Percentiles rank a stretch among this genome's conserved stretches.
These are phyloP conservation scores for Endocarpon pusillum DNA, from an alignment of 495 filamentous ascomycete genomes.

Conservation along the genomic window DNA sequence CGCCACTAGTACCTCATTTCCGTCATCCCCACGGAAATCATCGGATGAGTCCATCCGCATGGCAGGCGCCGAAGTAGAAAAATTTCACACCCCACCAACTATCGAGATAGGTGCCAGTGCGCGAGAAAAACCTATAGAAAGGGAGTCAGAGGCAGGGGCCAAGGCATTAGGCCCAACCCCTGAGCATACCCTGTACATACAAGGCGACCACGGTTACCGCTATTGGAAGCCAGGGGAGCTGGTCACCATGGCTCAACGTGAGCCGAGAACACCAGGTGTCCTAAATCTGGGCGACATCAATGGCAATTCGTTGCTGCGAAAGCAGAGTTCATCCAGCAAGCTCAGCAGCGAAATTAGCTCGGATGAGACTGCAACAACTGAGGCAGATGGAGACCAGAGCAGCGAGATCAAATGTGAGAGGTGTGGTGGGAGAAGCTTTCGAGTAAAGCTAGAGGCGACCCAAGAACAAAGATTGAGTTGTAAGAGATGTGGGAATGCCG, in stretches of 20 bases:
- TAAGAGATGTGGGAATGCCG: constrained; percentile 21
- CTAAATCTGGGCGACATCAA: constrained; percentile 15
- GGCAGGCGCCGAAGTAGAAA: not conserved
- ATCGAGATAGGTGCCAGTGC: constrained; percentile 1
- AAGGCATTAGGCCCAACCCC: constrained; percentile 1
- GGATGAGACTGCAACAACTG: constrained; percentile 11
- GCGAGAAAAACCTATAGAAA: constrained; percentile 2
- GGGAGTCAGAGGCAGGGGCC: not conserved
- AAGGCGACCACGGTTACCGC: constrained; percentile 33
- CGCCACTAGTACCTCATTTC: constrained; percentile 5
- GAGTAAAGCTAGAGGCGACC: constrained; percentile 26
- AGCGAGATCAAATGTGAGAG: constrained; percentile 30
- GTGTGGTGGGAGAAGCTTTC: constrained; percentile 35
- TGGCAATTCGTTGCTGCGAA: constrained; percentile 12
- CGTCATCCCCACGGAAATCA: constrained; percentile 6
- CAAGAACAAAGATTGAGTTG: constrained; percentile 36
- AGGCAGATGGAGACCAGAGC: constrained; percentile 10
- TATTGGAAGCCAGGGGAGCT: constrained; percentile 35
- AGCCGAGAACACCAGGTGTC: constrained; percentile 13
- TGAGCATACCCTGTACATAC: constrained; percentile 32
- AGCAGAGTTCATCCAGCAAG: constrained; percentile 20
- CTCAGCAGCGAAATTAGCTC: constrained; percentile 31
- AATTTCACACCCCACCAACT: not conserved
- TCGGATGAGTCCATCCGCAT: not conserved
- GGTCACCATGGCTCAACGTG: constrained; percentile 23